These are phyloP conservation scores for Prunus padus DNA, from an alignment of 306 rosid species.

Conservation along the genomic window DNA sequence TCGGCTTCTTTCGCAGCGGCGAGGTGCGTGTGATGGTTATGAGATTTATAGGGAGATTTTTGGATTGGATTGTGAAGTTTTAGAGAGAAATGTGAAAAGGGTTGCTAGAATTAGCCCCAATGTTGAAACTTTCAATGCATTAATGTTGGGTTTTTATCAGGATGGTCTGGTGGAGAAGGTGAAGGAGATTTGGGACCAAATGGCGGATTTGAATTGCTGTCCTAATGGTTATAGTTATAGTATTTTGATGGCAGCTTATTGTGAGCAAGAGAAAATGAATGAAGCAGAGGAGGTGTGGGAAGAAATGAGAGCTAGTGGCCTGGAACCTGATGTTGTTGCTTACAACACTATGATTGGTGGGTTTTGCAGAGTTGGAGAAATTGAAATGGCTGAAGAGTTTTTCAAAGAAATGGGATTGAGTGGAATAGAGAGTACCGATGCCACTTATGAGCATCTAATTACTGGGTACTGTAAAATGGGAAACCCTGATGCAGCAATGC, in stretches of 20 bases:
- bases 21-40: slow-evolving; percentile 52
- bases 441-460: slow-evolving; percentile 65
- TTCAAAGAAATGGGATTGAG: slow-evolving; percentile 60
- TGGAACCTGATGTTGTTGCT: slow-evolving; percentile 59
- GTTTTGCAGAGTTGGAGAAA: slow-evolving; percentile 60
- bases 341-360: slow-evolving; percentile 81
- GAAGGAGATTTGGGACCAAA: slow-evolving; percentile 62
- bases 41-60: slow-evolving; percentile 58
- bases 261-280: slow-evolving; percentile 53
- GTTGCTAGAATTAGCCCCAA: slow-evolving; percentile 48
- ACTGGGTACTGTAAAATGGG: slow-evolving; percentile 53
- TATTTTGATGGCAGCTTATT: slow-evolving; percentile 59
- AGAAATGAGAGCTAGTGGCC: slow-evolving; percentile 46
- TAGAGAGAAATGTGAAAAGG: slow-evolving; percentile 26
- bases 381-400: slow-evolving; percentile 61
- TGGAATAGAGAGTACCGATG: slow-evolving; percentile 49
- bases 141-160: slow-evolving; percentile 66
- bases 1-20: slow-evolving; percentile 37
- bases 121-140: slow-evolving; percentile 56
- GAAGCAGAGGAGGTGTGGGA: slow-evolving; percentile 57
- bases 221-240: slow-evolving; percentile 60
- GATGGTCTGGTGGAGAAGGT: slow-evolving; percentile 46
- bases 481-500: slow-evolving; percentile 55
- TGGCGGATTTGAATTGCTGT: slow-evolving; percentile 32
- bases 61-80: slow-evolving; percentile 32